Evolutionary conservation across 176 grass and related monocot genomes (phyloP), one percentile per base, ranked within the genome.

Genomic region (Oryza longistaminata): DNA sequence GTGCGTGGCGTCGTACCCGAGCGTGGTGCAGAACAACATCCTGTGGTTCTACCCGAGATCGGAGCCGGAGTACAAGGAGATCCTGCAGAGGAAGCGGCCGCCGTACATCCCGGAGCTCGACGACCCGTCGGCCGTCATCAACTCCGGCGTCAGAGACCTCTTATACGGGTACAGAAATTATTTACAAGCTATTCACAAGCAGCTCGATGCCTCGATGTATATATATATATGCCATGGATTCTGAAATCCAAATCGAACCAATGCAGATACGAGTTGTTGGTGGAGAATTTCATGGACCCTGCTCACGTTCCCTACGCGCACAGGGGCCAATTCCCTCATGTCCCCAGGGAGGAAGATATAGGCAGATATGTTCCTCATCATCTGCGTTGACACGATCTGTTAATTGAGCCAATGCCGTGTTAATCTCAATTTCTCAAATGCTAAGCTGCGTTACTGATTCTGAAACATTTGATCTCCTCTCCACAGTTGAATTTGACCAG

Each of bases 271-370:
- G 96, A 98, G 75, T 43, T 98, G 70, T 44, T 95, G 85, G 85
- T 80, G 17, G 96, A 98, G 81, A 98, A 98, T 77, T 85, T 98
- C 33, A 89, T 98, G 83, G 96, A 98, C 60, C 87, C 93, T 85
- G 87, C 96, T 13, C 96, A 98, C 64, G 93, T 95, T 37, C 87
- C 77, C 0, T 98, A 98, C 82, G 96, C 96, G 3, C 96, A 98
- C 76, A 85, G 33, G 87, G 95, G 95, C 40, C 26, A 95, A 52
- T 87, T 97, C 52, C 78, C 69, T 1, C 17, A 76, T 58, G 16
- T 53, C 86, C 2, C 77, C 70, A 58, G 11, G 40, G 87, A 83
- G 55, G 74, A 22, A 78, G 89, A 92, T 40, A 91, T 89, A 6
- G 89, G 82, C 64, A 98, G 96, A 98, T 98, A 95, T 64, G 96